These are phyloP conservation scores for Lasiosphaeriaceae sp. DNA, from an alignment of 495 filamentous ascomycete genomes.

Conservation along the genomic window DNA sequence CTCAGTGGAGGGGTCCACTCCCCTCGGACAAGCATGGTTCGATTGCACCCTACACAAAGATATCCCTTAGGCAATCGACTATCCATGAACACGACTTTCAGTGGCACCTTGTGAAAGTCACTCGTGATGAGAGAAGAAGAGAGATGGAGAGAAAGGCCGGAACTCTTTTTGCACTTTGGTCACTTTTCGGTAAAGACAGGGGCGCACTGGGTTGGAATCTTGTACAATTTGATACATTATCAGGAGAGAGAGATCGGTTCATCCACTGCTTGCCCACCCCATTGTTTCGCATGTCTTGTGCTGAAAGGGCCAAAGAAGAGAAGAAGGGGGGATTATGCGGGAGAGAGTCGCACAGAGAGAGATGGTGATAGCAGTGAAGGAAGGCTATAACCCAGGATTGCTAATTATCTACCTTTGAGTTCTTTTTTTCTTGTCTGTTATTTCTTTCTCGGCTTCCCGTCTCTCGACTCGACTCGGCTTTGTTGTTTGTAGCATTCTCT, in stretches of 20 bases:
- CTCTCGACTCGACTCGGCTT: background rate
- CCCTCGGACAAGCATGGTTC: slow-evolving; percentile 39
- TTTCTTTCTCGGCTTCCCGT: background rate
- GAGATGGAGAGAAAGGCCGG: slow-evolving; percentile 19
- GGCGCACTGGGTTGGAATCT: slow-evolving; percentile 45
- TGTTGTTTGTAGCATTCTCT: too few relatives aligned
- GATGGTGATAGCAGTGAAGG: background rate
- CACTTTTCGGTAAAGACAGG: slow-evolving; percentile 44
- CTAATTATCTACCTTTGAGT: slow-evolving; percentile 19
- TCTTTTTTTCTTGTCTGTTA: slow-evolving; percentile 1
- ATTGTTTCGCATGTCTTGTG: slow-evolving; percentile 15
- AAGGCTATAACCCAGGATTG: slow-evolving; percentile 8
- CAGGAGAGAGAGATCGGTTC: slow-evolving; percentile 30
- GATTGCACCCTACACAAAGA: slow-evolving; percentile 42
- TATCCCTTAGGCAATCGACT: slow-evolving; percentile 45
- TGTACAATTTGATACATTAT: slow-evolving; percentile 49
- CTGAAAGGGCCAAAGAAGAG: slow-evolving; percentile 2
- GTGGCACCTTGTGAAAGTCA: slow-evolving; percentile 36
- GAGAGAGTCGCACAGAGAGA: background rate
- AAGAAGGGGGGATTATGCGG: background rate
- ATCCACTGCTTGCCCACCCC: slow-evolving; percentile 23
- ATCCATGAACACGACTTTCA: slow-evolving; percentile 40
- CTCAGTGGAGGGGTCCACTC: slow-evolving; percentile 19
- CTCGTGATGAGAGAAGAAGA: slow-evolving; percentile 21
- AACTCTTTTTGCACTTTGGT: slow-evolving; percentile 33